Evolutionary conservation across 164 flowering plant species (phyloP).

Genomic region (Vitis cinerea): DNA sequence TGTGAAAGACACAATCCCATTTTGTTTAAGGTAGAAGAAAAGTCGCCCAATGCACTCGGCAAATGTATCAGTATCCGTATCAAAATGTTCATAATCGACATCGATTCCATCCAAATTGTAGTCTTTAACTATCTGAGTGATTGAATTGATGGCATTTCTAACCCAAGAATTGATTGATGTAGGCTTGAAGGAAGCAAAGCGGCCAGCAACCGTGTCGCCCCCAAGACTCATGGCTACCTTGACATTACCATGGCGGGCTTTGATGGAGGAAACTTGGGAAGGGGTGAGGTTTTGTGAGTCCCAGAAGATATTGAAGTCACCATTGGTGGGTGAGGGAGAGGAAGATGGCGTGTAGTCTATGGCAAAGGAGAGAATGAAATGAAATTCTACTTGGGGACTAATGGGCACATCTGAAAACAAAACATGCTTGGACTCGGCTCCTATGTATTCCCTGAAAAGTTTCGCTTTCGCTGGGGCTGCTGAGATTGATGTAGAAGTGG

Average conservation of each 20-base stretch:
- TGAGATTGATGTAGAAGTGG: not conserved
- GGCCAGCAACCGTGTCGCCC: conserved; percentile 11
- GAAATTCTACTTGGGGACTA: conserved; percentile 22
- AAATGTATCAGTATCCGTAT: conserved; percentile 20
- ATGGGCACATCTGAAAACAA: conserved; percentile 29
- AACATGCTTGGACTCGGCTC: conserved; percentile 20
- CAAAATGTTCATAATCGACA: conserved; percentile 28
- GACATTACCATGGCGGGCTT: conserved; percentile 21
- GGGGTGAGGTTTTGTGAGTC: conserved; percentile 26
- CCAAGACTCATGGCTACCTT: conserved; percentile 30
- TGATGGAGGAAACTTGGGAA: conserved; percentile 23
- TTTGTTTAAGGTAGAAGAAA: conserved; percentile 14
- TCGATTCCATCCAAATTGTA: conserved; percentile 22
- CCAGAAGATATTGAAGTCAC: conserved; percentile 27
- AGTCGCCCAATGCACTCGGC: conserved; percentile 29
- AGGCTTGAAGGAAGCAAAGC: conserved; percentile 3
- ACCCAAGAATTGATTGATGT: conserved; percentile 24
- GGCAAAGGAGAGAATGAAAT: conserved; percentile 38
- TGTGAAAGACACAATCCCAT: conserved; percentile 17
- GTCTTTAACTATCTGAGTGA: conserved; percentile 2
- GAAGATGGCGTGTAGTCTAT: conserved; percentile 24
- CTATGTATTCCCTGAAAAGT: conserved; percentile 37
- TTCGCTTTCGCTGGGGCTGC: conserved; percentile 13
- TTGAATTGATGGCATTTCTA: conserved; percentile 15
- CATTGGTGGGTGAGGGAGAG: conserved; percentile 28